Evolutionary conservation across 306 rosid genomes (phyloP), one percentile per base, ranked within the genome.

Genomic region (Cucumis melo): DNA sequence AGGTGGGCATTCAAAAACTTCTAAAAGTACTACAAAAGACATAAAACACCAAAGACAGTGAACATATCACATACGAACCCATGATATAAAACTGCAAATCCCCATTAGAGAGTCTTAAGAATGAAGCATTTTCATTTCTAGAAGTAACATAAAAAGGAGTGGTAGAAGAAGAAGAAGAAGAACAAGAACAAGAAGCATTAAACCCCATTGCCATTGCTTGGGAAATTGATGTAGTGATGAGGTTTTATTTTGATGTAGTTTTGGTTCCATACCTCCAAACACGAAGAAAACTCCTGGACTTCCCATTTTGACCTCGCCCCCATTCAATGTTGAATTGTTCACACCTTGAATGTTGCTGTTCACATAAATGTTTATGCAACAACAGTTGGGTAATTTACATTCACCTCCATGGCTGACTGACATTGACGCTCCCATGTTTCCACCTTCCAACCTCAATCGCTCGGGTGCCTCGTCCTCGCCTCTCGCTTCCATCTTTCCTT

Each of bases 281-380:
- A 12, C 62, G 39, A 87, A 76, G 68, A 48, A 29, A 67, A 87
- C 91, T 78, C 89, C 91, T 1, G 87, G 85, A 74, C 84, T 85
- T 77, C 81, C 81, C 87, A 83, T 83, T 20, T 78, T 76, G 48
- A 85, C 77, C 54, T 56, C 73, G 74, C 87, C 83, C 57, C 36
- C 83, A 41, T 78, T 34, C 83, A 85, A 39, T 44, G 76, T 24
- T 19, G 91, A 83, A 54, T 85, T 80, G 50, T 66, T 83, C 21
- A 82, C 77, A 6, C 85, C 91, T 29, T 85, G 89, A 53, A 85
- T 41, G 59, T 87, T 87, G 86, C 74, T 87, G 85, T 87, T 85
- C 76, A 85, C 48, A 46, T 82, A 87, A 44, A 85, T 81, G 86
- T 87, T 85, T 54, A 85, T 80, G 83, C 86, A 83, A 42, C 87